Percentiles rank a stretch among this genome's conserved stretches.
These are phyloP conservation scores for Elaeis oleifera DNA, from an alignment of 202 grass and related monocot species.

Conservation along the genomic window DNA sequence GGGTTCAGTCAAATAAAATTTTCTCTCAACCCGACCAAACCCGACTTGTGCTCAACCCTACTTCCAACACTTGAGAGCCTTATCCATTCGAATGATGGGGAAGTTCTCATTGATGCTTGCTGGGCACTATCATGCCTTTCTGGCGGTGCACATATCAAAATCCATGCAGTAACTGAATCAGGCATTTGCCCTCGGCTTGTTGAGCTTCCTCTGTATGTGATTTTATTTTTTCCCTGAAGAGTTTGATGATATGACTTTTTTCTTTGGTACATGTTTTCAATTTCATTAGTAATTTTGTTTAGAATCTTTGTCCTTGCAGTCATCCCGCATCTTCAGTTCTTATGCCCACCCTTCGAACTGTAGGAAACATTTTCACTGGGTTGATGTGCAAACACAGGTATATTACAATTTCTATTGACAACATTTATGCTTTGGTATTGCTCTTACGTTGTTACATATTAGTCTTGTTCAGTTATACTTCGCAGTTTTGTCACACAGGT, in stretches of 20 bases:
- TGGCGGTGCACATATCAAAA: constrained; percentile 93
- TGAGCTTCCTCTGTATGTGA: constrained; percentile 78
- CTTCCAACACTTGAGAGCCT: constrained; percentile 56
- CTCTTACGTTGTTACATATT: not conserved
- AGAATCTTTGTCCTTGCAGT: constrained; percentile 26
- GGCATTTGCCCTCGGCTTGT: constrained; percentile 85
- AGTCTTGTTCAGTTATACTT: not conserved
- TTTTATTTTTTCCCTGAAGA: not conserved
- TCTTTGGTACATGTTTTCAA: not conserved
- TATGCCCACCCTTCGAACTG: constrained; percentile 84
- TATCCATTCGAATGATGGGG: constrained; percentile 88
- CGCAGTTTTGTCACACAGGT: constrained; percentile 44
- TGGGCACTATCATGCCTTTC: constrained; percentile 94
- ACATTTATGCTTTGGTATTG: constrained; percentile 8
- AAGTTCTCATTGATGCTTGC: constrained; percentile 95
- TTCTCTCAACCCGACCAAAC: too few species aligned
- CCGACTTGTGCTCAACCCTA: too few species aligned
- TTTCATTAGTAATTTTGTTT: not conserved
- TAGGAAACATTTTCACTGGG: constrained; percentile 93
- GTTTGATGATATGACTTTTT: not conserved
- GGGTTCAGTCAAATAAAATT: too few species aligned
- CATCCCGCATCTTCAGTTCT: constrained; percentile 92
- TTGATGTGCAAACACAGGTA: constrained; percentile 90
- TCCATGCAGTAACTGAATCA: constrained; percentile 87
- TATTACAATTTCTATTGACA: not conserved